phyloP scores from a whole-genome alignment of 768 basidiomycete species.

The Xerocomus potaroensis region DNA sequence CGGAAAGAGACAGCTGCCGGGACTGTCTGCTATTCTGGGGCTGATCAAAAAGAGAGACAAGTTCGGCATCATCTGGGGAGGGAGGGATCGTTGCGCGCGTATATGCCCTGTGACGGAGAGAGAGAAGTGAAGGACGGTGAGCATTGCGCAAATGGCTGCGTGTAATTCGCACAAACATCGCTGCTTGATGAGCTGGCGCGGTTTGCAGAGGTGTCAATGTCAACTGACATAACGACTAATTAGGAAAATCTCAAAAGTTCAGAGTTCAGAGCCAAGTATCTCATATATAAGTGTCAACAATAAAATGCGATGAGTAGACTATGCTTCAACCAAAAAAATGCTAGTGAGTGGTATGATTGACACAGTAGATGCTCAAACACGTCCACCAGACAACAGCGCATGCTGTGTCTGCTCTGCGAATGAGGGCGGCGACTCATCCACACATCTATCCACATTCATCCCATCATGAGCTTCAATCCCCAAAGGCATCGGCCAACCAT shows the following conservation, averaged over 20 bases:
- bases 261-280: slow-evolving; percentile 5
- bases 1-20: slow-evolving; percentile 54
- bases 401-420: slow-evolving; percentile 14
- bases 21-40: slow-evolving; percentile 39
- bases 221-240: slow-evolving; percentile 4
- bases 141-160: slow-evolving; percentile 40
- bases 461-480: slow-evolving; percentile 2
- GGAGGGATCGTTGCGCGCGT: slow-evolving; percentile 51
- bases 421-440: slow-evolving; percentile 14
- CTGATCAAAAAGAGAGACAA: slow-evolving; percentile 70
- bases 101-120: slow-evolving; percentile 29
- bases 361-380: slow-evolving; percentile 9
- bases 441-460: slow-evolving; percentile 24
- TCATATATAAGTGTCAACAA: slow-evolving; percentile 11
- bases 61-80: slow-evolving; percentile 59
- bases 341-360: slow-evolving; percentile 30
- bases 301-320: slow-evolving; percentile 28
- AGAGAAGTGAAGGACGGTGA: slow-evolving; percentile 27
- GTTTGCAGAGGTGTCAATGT: not conserved
- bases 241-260: slow-evolving; percentile 18
- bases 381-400: slow-evolving; percentile 7
- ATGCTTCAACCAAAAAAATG: slow-evolving; percentile 24
- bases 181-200: not conserved
- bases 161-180: slow-evolving; percentile 36
- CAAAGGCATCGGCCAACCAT: slow-evolving; percentile 7